phyloP scores from a whole-genome alignment of 345 rosid genomes.

The Citrus maxima region DNA sequence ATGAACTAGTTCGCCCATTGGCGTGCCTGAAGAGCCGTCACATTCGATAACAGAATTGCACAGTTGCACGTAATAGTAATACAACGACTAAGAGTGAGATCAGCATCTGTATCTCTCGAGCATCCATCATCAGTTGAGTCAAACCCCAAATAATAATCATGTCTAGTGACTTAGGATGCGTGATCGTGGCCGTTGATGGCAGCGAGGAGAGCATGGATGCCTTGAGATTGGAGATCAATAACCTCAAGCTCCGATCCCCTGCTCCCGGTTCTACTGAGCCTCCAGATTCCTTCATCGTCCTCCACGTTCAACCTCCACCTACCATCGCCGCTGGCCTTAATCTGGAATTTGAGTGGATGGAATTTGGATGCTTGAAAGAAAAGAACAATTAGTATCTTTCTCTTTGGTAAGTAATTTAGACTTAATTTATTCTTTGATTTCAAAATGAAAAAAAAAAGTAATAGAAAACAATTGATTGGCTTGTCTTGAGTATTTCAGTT shows the following conservation, averaged over 20 bases:
- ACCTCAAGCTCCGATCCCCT: conserved; percentile 66
- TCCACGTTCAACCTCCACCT: conserved; percentile 86
- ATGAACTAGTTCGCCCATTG: too few relatives aligned
- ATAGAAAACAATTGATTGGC: neutral
- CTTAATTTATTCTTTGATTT: neutral
- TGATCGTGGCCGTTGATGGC: conserved; percentile 81
- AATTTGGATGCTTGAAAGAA: neutral
- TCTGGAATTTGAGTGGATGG: conserved; percentile 27
- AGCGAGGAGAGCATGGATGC: conserved; percentile 92
- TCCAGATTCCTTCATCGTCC: conserved; percentile 51
- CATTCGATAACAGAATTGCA: neutral
- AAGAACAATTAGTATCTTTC: neutral
- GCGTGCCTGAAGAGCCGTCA: neutral
- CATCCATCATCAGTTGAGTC: neutral
- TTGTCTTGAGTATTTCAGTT: neutral
- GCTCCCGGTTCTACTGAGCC: conserved; percentile 36
- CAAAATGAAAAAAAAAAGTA: neutral
- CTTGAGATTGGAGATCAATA: conserved; percentile 72
- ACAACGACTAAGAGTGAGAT: neutral
- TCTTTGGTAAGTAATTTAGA: neutral
- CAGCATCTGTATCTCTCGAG: neutral
- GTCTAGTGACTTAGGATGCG: conserved; percentile 55
- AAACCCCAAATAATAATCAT: conserved; percentile 25
- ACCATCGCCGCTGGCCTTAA: conserved; percentile 61
- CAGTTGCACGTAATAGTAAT: neutral